phyloP scores from a whole-genome alignment of 345 rosid species.

The Pistacia vera region DNA sequence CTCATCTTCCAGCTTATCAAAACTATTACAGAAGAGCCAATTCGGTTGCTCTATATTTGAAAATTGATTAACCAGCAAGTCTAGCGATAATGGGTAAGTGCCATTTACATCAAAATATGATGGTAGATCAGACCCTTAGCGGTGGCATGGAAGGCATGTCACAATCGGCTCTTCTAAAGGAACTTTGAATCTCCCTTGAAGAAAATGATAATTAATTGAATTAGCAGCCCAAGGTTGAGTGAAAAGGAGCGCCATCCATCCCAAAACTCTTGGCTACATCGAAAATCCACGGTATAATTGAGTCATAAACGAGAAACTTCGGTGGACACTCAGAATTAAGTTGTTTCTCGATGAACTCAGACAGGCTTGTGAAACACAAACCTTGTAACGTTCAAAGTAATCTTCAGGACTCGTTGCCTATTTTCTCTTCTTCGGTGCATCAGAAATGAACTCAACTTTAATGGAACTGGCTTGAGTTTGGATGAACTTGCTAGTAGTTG shows the following conservation, averaged over 20 bases:
- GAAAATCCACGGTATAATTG: conserved; percentile 1
- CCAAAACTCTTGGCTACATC: conserved; percentile 17
- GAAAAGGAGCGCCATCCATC: conserved; percentile 23
- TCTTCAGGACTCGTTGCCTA: neutral
- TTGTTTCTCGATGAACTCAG: conserved; percentile 27
- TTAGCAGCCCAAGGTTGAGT: conserved; percentile 21
- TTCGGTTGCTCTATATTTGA: conserved; percentile 34
- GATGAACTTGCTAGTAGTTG: conserved; percentile 13
- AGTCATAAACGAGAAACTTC: conserved; percentile 5
- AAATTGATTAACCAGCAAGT: conserved; percentile 31
- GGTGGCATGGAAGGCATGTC: conserved; percentile 26
- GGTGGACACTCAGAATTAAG: neutral
- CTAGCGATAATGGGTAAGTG: conserved; percentile 22
- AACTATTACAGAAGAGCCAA: conserved; percentile 44
- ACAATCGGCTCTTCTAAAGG: neutral
- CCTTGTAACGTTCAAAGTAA: conserved; percentile 20
- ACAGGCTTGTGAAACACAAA: conserved; percentile 30
- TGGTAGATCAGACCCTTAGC: conserved; percentile 46
- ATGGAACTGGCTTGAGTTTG: conserved; percentile 23
- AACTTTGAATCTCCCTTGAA: conserved; percentile 15
- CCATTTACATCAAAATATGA: conserved; percentile 31
- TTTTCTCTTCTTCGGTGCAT: neutral
- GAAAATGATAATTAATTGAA: conserved; percentile 19
- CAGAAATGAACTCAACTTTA: conserved; percentile 28
- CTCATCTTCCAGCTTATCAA: conserved; percentile 38